These are phyloP conservation scores for Leishmania major DNA, from an alignment of 208 protist species.

Conservation along the genomic window DNA sequence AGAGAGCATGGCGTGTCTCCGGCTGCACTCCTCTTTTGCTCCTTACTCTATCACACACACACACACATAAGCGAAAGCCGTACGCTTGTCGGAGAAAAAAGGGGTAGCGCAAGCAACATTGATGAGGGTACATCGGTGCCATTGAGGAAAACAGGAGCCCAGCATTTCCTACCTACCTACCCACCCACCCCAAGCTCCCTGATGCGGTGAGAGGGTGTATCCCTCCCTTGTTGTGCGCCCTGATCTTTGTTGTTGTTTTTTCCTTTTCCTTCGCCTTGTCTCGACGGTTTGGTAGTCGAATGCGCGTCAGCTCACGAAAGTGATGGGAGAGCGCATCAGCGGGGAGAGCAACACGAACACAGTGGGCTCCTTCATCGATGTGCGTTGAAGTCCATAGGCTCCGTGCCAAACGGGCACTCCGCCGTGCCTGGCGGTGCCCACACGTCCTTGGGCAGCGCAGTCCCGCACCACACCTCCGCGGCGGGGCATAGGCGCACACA, in stretches of 20 bases:
- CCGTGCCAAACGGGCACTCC: conserved; percentile 71
- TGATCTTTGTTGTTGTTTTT: background rate
- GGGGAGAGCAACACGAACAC: background rate
- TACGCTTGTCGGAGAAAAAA: background rate
- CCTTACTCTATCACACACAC: background rate
- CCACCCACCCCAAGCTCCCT: background rate
- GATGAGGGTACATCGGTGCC: background rate
- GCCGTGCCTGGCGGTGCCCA: conserved; percentile 68
- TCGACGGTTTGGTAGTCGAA: background rate
- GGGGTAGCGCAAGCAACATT: background rate
- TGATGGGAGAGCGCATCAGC: background rate
- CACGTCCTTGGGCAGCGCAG: conserved; percentile 49
- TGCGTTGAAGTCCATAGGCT: conserved; percentile 36
- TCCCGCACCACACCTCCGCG: conserved; percentile 59
- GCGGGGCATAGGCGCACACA: conserved; percentile 48
- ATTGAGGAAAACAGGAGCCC: background rate
- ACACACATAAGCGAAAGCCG: background rate
- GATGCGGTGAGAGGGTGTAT: background rate
- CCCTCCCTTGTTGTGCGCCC: background rate
- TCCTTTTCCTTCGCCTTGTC: background rate
- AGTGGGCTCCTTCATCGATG: conserved; percentile 13
- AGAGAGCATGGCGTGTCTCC: background rate
- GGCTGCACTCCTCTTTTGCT: background rate
- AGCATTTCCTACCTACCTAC: no score
- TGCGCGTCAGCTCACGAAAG: background rate